These are phyloP conservation scores for Ampelocalamus luodianensis DNA, from an alignment of 176 grass and related monocot genomes.

Conservation along the genomic window DNA sequence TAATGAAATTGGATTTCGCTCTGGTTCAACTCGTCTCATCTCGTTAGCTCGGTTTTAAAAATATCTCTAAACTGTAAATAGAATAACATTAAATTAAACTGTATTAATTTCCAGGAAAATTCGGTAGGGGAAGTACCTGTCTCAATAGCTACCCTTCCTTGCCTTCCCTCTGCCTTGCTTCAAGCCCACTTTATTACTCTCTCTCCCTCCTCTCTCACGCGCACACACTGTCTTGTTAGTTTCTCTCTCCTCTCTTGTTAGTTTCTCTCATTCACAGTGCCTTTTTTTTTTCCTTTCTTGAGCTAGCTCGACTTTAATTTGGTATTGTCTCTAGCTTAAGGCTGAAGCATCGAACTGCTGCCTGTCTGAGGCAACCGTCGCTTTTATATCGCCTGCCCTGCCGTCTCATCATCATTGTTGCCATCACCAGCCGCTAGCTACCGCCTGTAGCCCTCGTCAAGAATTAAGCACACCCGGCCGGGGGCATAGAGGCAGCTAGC, in stretches of 20 bases:
- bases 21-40: too few relatives aligned
- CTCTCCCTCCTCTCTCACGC: conserved; percentile 2
- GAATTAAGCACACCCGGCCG: neutral
- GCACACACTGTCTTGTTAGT: neutral
- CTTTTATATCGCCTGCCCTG: conserved; percentile 48
- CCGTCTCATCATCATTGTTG: conserved; percentile 54
- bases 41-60: too few relatives aligned
- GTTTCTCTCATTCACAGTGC: conserved; percentile 28
- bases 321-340: conserved; percentile 54
- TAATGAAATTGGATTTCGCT: too few relatives aligned
- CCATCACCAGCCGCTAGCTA: conserved; percentile 47
- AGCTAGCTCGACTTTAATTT: conserved; percentile 51
- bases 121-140: too few relatives aligned
- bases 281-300: conserved; percentile 7
- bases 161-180: conserved; percentile 64
- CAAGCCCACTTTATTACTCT: conserved; percentile 67
- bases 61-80: too few relatives aligned
- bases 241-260: conserved; percentile 23
- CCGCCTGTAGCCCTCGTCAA: conserved; percentile 14
- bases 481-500: conserved; percentile 1
- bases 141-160: neutral
- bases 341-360: conserved; percentile 54
- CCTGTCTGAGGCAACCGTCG: conserved; percentile 39
- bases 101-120: too few relatives aligned
- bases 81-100: too few relatives aligned